Base-by-base conservation (phyloP, 805 yeast genomes). In the Starmerella sp. region DNA sequence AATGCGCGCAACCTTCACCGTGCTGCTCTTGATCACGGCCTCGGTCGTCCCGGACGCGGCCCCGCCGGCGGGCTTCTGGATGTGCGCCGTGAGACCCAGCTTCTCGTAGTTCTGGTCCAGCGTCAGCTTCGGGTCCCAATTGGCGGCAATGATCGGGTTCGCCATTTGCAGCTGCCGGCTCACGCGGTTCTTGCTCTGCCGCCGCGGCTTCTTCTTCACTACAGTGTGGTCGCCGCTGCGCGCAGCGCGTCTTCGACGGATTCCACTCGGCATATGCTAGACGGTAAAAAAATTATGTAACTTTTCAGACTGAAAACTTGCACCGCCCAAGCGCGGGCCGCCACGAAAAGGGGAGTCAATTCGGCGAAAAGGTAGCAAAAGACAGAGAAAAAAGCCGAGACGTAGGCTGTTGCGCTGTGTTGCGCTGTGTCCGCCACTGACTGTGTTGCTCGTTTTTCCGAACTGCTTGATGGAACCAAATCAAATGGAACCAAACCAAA, bases 71-170 rank as follows among this genome's bases (percentile, higher is more conserved):
- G 80, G 74, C 15, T 69, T 72, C 30, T 84, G 84, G 38, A 90
- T 69, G 61, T 81, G 80, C 10, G 85, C 75, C 38, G 80, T 74
- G 52, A 93, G 73, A 3, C 98, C 98, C 32, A 93, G 71, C 59
- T 75, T 80, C 63, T 83, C 82, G 71, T 93, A 91, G 69, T 93
- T 93, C 67, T 93, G 97, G 52, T 81, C 76, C 57, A 90, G 72
- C 0, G 97, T 90, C 54, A 83, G 74, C 11, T 78, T 77, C 56
- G 81, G 78, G 70, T 93, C 96, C 98, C 98, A 93, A 68, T 89
- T 78, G 36, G 81, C 86, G 5, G 88, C 95, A 59, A 93, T 85
- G 59, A 93, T 79, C 1, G 95, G 86, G 66, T 88, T 87, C 0
- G 86, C 75, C 48, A 76, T 75, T 35, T 86, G 79, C 57, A 81